Evolutionary conservation across 768 basidiomycete species (phyloP), one percentile per base, ranked within the genome.

Genomic region (Boletellus emodensis): DNA sequence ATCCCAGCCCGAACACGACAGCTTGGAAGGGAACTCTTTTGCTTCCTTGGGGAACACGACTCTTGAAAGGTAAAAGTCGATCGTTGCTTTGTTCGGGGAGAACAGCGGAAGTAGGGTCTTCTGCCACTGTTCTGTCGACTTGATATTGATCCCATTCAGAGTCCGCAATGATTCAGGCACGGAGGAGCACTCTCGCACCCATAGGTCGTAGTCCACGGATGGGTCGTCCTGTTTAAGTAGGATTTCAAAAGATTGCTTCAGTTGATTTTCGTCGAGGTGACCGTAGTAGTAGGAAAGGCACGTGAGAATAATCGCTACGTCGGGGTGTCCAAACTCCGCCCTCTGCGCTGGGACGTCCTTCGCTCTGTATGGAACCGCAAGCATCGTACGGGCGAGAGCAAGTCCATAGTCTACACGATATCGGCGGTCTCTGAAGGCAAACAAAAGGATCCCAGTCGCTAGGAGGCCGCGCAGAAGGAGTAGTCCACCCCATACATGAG

Each of bases 301-400:
- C 0, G 49, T 51, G 5, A 51, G 34, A n/a, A 51, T 43, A 40
- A 66, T 54, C 6, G 47, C 41, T 5, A 66, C 52, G 32, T 66
- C 64, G 8, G 64, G 64, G 38, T 66, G 64, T 10, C 57, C 60
- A 34, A 65, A 66, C 36, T 66, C 64, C 22, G 64, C 59, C 14
- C 60, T 45, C 9, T 43, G 49, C 18, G 64, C 44, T 2, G 64
- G 64, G 17, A 56, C 48, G 28, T 66, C 64, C 30, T 66, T 66
- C 9, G 64, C 64, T 7, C 62, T 54, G 43, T 59, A 66, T 2
- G 64, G 64, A 5, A 66, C 64, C 12, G 64, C 64, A 11, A 66
- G 53, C 55, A 54, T 50, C 0, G 64, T 58, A 14, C 50, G 44
- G 11, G 10, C 10, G 4, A 17, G 50, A 17, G 24, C 39, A 35